A percentile compares a stretch with the other conserved stretches of the same genome.
These are phyloP conservation scores for Crithidia fasciculata DNA, from an alignment of 208 protist species.

Conservation along the genomic window DNA sequence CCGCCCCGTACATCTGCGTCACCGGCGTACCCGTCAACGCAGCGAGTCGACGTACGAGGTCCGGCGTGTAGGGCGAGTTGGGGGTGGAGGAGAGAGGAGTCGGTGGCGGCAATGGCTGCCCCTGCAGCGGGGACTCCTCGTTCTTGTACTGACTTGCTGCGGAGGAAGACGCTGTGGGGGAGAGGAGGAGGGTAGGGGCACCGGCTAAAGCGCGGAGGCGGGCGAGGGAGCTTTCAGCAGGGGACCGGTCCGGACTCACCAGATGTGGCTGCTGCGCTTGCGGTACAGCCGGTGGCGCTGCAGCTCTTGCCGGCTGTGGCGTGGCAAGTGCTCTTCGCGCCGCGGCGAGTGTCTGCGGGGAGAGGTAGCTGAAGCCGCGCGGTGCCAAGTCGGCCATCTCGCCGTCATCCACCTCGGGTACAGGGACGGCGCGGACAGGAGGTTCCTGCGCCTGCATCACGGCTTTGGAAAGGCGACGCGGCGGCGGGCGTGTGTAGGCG, in stretches of 20 bases:
- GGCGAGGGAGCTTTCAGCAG: conserved; percentile 23
- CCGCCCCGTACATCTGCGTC: neutral
- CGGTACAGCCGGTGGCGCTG: neutral
- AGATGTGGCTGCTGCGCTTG: neutral
- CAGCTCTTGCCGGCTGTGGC: no score
- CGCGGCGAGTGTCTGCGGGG: neutral
- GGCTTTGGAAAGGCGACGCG: neutral
- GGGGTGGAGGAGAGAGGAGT: conserved; percentile 1
- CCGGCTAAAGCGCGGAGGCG: conserved; percentile 32
- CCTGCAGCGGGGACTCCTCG: conserved; percentile 25
- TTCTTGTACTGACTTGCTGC: neutral
- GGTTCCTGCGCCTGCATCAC: neutral
- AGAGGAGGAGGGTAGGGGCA: conserved; percentile 2
- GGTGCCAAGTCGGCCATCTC: no score
- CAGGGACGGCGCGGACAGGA: no score
- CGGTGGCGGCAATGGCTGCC: neutral
- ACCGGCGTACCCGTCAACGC: conserved; percentile 23
- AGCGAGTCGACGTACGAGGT: conserved; percentile 23
- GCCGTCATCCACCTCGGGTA: no score
- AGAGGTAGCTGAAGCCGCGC: conserved; percentile 7
- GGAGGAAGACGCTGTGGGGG: neutral
- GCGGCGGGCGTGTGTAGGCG: neutral
- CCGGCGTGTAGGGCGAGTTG: conserved; percentile 27
- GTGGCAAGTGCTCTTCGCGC: neutral
- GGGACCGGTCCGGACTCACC: neutral